A percentile compares a stretch with the other conserved stretches of the same genome.
Conservation (phyloP, 2,329 filamentous ascomycete genomes). For the Sporothrix globosa region DNA sequence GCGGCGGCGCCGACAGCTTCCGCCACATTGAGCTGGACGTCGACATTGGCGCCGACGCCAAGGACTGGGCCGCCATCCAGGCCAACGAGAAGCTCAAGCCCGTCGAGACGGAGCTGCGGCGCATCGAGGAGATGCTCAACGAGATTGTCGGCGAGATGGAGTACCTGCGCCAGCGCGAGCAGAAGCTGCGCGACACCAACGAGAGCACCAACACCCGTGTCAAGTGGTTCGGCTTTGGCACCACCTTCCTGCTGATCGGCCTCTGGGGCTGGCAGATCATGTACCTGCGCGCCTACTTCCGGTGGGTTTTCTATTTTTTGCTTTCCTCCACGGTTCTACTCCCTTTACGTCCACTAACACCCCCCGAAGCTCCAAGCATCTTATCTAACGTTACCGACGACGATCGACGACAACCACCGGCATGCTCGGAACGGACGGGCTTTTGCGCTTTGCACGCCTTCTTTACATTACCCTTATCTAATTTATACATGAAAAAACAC, state of each 20-base stretch:
- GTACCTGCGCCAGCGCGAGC: conserved; percentile 85
- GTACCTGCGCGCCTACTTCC: conserved; percentile 96
- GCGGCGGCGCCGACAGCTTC: conserved; percentile 52
- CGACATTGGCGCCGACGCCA: conserved; percentile 94
- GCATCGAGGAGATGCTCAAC: conserved; percentile 85
- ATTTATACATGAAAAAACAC: conserved; percentile 9
- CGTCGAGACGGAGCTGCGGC: conserved; percentile 88
- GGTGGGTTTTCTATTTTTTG: conserved; percentile 49
- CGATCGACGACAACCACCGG: not conserved
- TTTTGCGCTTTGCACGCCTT: not conserved
- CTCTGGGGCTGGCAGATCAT: conserved; percentile 97
- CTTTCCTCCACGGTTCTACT: not conserved
- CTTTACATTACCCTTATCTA: conserved; percentile 15
- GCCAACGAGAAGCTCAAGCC: conserved; percentile 97
- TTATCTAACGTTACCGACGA: conserved; percentile 54
- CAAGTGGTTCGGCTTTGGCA: conserved; percentile 96
- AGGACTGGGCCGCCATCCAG: conserved; percentile 97
- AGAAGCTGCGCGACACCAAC: conserved; percentile 96
- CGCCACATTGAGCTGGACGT: conserved; percentile 89
- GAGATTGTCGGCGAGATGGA: conserved; percentile 96
- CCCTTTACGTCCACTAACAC: not conserved
- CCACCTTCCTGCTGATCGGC: conserved; percentile 85
- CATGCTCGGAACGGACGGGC: not conserved
- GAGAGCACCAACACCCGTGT: conserved; percentile 99
- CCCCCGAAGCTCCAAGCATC: conserved; percentile 65